Evolutionary conservation across 2,329 filamentous ascomycete species (phyloP).

Genomic region (Chaetomiaceae sp.): DNA sequence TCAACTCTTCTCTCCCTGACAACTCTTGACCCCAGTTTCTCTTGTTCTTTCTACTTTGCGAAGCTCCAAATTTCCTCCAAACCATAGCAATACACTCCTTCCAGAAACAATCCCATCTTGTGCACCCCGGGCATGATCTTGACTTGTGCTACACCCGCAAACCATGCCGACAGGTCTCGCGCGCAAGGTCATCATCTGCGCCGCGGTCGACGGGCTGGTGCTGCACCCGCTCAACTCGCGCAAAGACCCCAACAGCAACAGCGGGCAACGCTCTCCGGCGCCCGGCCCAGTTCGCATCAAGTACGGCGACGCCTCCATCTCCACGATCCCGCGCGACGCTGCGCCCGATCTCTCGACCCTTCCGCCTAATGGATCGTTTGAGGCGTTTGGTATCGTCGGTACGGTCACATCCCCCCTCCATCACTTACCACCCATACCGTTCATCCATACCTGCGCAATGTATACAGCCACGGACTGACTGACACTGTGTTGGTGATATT

Average conservation of each 20-base stretch:
- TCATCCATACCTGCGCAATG: too few relatives aligned
- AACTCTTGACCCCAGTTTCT: too few relatives aligned
- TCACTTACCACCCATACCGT: too few relatives aligned
- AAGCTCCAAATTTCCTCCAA: too few relatives aligned
- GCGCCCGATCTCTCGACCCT: slow-evolving; percentile 37
- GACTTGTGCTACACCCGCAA: slow-evolving; percentile 4
- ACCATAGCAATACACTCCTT: too few relatives aligned
- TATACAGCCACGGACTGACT: too few relatives aligned
- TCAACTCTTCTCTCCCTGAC: too few relatives aligned
- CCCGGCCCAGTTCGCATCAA: slow-evolving; percentile 54
- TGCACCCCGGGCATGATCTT: too few relatives aligned
- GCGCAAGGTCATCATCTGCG: slow-evolving; percentile 75
- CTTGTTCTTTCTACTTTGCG: too few relatives aligned
- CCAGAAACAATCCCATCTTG: too few relatives aligned
- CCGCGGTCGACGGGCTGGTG: slow-evolving; percentile 76
- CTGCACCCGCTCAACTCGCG: slow-evolving; percentile 66
- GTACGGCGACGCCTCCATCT: slow-evolving; percentile 57
- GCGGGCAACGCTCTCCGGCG: slow-evolving; percentile 48
- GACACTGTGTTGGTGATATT: too few relatives aligned
- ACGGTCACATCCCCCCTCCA: slow-evolving; percentile 25
- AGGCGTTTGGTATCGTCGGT: slow-evolving; percentile 59
- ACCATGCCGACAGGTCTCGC: slow-evolving; percentile 72
- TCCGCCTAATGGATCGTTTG: slow-evolving; percentile 47
- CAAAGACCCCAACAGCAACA: slow-evolving; percentile 45
- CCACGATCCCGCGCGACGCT: slow-evolving; percentile 42